Evolutionary conservation across 345 rosid species (phyloP), one percentile per base, ranked within the genome.

Genomic region (Capsella bursapastoris): DNA sequence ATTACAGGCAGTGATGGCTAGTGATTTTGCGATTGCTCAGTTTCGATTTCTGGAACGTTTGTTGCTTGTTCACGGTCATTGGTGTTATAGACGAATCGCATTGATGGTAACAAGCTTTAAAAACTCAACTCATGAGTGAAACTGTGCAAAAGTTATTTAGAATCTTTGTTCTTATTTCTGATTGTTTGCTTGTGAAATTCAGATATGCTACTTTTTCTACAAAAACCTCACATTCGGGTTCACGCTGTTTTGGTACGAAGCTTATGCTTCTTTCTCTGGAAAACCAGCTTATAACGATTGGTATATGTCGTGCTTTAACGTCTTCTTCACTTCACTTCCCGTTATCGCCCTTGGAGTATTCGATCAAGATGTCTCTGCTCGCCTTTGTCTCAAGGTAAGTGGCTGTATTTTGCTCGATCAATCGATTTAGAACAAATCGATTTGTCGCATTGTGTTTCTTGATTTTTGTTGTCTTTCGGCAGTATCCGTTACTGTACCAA

Each of bases 151-250:
- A 35, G 10, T 31, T 2, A 25, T 61, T 6, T 44, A 14, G n/a
- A 47, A 16, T 32, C 13, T 16, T 27, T 16, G 40, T 37, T 38
- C 10, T 56, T 10, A 2, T 51, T 22, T n/a, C 13, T 71, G 34
- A 40, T 49, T 18, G 3, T 8, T 3, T 31, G 12, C 3, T 61
- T 63, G 62, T 57, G 57, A 74, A 58, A 71, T 47, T 86, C 81
- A 94, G 98, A 88, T 94, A 71, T 91, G 98, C 66, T 94, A 94
- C 83, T 94, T 94, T 81, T 94, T 94, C 89, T 94, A 89, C 89
- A 91, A 94, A 89, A 94, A 94, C 63, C 80, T 94, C 48, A 71
- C 97, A 6, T 94, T 94, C 4, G 98, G 98, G 16, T 87, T 94
- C 76, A 91, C 98, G 2, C 82, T 94, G 14, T 94, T 94, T 78